Evolutionary conservation across 1,284 basidiomycete species (phyloP), one percentile per base, ranked within the genome.

Genomic region (Ustilago loliicola): DNA sequence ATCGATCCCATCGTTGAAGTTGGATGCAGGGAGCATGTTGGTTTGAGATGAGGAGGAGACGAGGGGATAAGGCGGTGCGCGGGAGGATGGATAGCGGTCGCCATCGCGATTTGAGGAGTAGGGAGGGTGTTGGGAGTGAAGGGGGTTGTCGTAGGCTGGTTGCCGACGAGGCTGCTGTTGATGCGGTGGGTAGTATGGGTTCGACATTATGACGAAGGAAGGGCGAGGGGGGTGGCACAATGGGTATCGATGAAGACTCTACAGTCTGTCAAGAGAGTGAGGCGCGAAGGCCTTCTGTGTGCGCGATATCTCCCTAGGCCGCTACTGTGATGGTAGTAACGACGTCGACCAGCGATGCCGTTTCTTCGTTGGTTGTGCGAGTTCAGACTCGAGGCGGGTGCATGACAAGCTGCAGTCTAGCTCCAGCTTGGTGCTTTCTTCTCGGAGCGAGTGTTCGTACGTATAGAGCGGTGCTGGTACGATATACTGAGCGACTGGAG

Each of bases 111-210:
- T 45, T 25, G 23, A 38, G 53, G 62, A 25, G 21, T 50, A n/a
- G 7, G 5, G n/a, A 7, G 15, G 21, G 8, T 45, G 42, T 45
- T 45, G 21, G 9, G 9, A 15, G 55, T 54, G 21, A 17, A 70
- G 68, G 19, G 71, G 68, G 29, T 61, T 65, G 2, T 64, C 51
- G 36, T 74, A 72, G 11, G 47, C 71, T 8, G 62, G 61, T 21
- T 71, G 66, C 27, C 67, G 51, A 25, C 40, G 32, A 5, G 61
- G 62, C 45, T 63, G 66, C 13, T 50, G 61, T 1, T 72, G 57
- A 32, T 78, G 57, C 15, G 38, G 60, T 3, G 75, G 59, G 42
- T 80, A 72, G 75, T 74, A 80, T 19, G 64, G 54, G 38, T 77
- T 72, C 3, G 75, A 63, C 78, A 73, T 77, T 51, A 38, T 58